A percentile compares a stretch with the other conserved stretches of the same genome.
phyloP scores from a whole-genome alignment of 805 yeast genomes.

The Cephaloascus albidus region DNA sequence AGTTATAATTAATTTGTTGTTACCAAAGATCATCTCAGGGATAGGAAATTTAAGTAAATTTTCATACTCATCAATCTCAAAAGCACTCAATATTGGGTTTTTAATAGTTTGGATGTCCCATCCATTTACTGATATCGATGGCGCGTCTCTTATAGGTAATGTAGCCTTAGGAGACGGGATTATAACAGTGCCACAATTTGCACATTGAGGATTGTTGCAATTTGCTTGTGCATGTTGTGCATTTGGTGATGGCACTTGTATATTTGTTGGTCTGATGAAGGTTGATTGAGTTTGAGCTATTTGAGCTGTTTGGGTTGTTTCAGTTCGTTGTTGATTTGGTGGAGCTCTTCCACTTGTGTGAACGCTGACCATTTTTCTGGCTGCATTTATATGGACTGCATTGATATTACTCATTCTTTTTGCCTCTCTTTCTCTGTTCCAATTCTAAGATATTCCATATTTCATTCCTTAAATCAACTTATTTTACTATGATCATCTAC shows the following conservation, averaged over 20 bases:
- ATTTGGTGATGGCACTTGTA: not conserved
- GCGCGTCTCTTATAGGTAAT: constrained; percentile 53
- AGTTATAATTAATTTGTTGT: constrained; percentile 51
- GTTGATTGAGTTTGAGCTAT: constrained; percentile 34
- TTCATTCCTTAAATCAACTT: too few relatives aligned
- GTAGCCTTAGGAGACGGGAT: constrained; percentile 71
- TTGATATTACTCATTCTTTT: too few relatives aligned
- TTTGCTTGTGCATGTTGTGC: constrained; percentile 1
- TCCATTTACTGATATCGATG: constrained; percentile 57
- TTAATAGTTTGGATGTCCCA: constrained; percentile 74
- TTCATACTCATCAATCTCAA: constrained; percentile 64
- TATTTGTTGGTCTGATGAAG: constrained; percentile 21
- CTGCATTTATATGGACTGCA: too few relatives aligned
- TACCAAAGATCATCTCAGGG: constrained; percentile 97
- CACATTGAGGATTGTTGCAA: constrained; percentile 40
- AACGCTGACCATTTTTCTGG: constrained; percentile 50
- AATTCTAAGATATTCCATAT: too few relatives aligned
- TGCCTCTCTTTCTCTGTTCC: too few relatives aligned
- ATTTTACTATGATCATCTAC: too few relatives aligned
- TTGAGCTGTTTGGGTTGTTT: not conserved
- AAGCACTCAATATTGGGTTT: constrained; percentile 67
- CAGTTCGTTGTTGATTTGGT: constrained; percentile 1
- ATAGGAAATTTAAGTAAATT: constrained; percentile 65
- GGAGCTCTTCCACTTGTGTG: constrained; percentile 35
- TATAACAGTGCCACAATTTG: constrained; percentile 61